Percentiles rank a stretch among this genome's conserved stretches.
These are phyloP conservation scores for Kwoniella sp. DNA, from an alignment of 768 basidiomycete genomes.

Conservation along the genomic window DNA sequence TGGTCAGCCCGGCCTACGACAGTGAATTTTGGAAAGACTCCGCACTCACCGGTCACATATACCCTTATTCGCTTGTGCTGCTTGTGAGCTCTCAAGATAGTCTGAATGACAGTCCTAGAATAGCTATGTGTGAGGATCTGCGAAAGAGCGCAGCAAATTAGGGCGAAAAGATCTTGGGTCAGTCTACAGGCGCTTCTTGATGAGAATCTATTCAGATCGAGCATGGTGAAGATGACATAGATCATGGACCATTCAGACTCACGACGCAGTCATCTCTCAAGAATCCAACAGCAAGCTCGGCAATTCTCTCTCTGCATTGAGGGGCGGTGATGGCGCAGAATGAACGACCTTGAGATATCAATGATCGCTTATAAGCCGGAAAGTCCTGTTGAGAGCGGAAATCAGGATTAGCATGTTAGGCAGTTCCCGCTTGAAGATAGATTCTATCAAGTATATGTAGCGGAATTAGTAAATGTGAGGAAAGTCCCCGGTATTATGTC, in stretches of 20 bases:
- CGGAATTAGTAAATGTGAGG: too few species aligned
- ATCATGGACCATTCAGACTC: too few species aligned
- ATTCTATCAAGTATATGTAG: too few species aligned
- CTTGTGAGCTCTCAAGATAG: slow-evolving; percentile 83
- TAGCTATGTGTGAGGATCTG: slow-evolving; percentile 97
- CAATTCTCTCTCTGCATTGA: slow-evolving; percentile 85
- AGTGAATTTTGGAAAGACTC: too few species aligned
- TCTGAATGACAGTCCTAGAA: slow-evolving; percentile 92
- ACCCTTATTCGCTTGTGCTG: slow-evolving; percentile 88
- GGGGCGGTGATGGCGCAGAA: slow-evolving; percentile 74
- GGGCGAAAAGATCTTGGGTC: too few species aligned
- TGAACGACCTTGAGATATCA: slow-evolving; percentile 75
- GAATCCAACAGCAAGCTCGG: slow-evolving; percentile 82
- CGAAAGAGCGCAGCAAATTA: slow-evolving; percentile 3
- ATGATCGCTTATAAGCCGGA: slow-evolving; percentile 75
- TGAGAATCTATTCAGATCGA: too few species aligned
- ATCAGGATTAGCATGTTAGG: slow-evolving; percentile 1
- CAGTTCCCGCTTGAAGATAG: too few species aligned
- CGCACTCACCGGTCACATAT: slow-evolving; percentile 75
- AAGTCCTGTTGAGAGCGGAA: slow-evolving; percentile 65
- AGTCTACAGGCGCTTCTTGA: too few species aligned
- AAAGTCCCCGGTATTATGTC: too few species aligned
- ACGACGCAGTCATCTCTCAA: slow-evolving; percentile 85
- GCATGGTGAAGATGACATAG: too few species aligned
- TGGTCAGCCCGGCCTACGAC: too few species aligned